Evolutionary conservation across 129 eudicot genomes (phyloP).

Genomic region (carrot (Daucus carota)): DNA sequence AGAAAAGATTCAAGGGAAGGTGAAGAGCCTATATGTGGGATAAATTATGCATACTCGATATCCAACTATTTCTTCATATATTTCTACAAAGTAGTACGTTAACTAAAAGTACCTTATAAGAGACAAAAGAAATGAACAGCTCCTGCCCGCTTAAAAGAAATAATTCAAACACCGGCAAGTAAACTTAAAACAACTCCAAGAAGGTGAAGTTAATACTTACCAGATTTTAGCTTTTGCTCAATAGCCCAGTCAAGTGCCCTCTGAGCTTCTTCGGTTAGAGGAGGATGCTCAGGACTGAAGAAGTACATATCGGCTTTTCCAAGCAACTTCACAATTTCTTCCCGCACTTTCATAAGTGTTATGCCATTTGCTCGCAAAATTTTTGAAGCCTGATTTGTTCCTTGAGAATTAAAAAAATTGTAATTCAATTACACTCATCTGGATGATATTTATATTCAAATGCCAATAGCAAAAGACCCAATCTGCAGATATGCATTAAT

Average conservation of each 20-base stretch:
- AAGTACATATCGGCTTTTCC: slow-evolving; percentile 41
- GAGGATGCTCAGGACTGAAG: slow-evolving; percentile 56
- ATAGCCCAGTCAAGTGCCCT: slow-evolving; percentile 74
- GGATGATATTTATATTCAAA: neutral
- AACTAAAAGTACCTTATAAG: neutral
- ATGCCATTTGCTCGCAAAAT: slow-evolving; percentile 58
- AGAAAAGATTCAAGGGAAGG: neutral
- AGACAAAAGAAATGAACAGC: neutral
- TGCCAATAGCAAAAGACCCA: neutral
- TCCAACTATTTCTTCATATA: neutral
- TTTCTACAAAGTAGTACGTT: neutral
- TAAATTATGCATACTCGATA: neutral
- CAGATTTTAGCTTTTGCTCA: slow-evolving; percentile 51
- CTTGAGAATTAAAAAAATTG: slow-evolving; percentile 22
- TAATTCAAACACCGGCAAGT: neutral
- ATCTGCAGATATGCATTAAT: too few relatives aligned
- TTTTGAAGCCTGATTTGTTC: slow-evolving; percentile 62
- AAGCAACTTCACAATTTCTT: slow-evolving; percentile 49
- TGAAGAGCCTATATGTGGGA: neutral
- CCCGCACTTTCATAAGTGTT: slow-evolving; percentile 54
- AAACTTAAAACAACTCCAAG: neutral
- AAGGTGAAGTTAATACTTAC: slow-evolving; percentile 20
- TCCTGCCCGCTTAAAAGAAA: too few relatives aligned
- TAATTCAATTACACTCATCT: too few relatives aligned
- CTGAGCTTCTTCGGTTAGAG: slow-evolving; percentile 63